Percentiles rank a stretch among this genome's conserved stretches.
Conservation (phyloP, 352 stramenopile genomes). For the Aphanomyces stellatus region DNA sequence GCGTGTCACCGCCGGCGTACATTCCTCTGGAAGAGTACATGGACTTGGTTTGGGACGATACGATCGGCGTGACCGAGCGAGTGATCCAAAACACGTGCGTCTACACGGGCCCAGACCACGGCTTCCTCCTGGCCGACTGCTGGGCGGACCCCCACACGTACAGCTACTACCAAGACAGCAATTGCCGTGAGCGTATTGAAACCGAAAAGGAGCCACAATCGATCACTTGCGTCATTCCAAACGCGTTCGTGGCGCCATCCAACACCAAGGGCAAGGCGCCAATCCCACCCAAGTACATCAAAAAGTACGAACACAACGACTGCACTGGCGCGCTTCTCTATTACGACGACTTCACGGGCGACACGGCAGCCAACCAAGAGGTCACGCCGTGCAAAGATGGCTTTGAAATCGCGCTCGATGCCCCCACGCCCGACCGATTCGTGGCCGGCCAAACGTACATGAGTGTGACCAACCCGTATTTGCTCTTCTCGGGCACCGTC, state of each 20-base stretch:
- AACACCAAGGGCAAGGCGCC: background rate
- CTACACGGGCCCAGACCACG: background rate
- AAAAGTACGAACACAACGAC: background rate
- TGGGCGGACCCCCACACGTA: background rate
- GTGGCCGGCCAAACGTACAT: background rate
- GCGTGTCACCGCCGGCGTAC: background rate
- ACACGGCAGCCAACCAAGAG: background rate
- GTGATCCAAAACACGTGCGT: background rate
- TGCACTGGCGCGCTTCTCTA: background rate
- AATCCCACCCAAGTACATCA: slow-evolving; percentile 1
- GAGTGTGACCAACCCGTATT: slow-evolving; percentile 4
- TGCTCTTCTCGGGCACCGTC: background rate
- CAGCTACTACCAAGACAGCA: background rate
- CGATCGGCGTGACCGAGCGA: background rate
- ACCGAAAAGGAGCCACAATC: background rate
- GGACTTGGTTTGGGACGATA: background rate
- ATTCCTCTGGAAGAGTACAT: background rate
- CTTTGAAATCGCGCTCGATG: background rate
- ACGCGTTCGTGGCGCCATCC: background rate
- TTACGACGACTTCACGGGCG: background rate
- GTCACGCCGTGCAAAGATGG: background rate
- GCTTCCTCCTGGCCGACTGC: background rate
- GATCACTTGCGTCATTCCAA: background rate
- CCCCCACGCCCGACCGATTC: background rate
- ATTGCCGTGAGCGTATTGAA: background rate